phyloP scores from a whole-genome alignment of 306 rosid species.

The Prunus dulcis region DNA sequence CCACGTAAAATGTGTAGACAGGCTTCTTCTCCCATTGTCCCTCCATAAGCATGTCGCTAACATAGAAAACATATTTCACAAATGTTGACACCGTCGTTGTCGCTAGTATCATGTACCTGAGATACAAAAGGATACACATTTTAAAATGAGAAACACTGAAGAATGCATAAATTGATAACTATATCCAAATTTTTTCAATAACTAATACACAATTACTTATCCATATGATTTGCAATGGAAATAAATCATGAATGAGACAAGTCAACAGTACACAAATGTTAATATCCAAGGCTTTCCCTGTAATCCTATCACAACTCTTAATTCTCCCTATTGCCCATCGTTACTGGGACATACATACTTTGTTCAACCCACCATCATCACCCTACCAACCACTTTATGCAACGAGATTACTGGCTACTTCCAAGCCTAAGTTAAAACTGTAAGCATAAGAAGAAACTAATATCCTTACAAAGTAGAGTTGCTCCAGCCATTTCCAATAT shows the following conservation, averaged over 20 bases:
- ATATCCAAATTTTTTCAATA: background rate
- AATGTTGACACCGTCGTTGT: conserved; percentile 88
- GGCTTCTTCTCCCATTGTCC: conserved; percentile 99
- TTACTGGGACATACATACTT: background rate
- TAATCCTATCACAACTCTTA: background rate
- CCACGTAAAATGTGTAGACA: conserved; percentile 93
- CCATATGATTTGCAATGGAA: too few species aligned
- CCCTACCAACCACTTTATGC: conserved; percentile 1
- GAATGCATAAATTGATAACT: conserved; percentile 15
- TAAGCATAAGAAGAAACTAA: background rate
- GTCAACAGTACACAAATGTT: background rate
- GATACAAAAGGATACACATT: conserved; percentile 23
- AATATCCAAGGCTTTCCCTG: background rate
- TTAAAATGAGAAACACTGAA: conserved; percentile 9
- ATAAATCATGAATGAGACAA: background rate
- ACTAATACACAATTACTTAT: background rate
- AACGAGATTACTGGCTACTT: background rate
- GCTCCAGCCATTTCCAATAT: background rate
- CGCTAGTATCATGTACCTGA: conserved; percentile 99
- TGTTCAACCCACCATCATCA: background rate
- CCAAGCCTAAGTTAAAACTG: background rate
- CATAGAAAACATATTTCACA: conserved; percentile 88
- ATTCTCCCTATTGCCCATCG: background rate
- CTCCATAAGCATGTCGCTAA: conserved; percentile 92
- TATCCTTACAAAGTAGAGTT: background rate